phyloP scores from a whole-genome alignment of 768 basidiomycete genomes.

The Xerocomus brunneocitrinus region DNA sequence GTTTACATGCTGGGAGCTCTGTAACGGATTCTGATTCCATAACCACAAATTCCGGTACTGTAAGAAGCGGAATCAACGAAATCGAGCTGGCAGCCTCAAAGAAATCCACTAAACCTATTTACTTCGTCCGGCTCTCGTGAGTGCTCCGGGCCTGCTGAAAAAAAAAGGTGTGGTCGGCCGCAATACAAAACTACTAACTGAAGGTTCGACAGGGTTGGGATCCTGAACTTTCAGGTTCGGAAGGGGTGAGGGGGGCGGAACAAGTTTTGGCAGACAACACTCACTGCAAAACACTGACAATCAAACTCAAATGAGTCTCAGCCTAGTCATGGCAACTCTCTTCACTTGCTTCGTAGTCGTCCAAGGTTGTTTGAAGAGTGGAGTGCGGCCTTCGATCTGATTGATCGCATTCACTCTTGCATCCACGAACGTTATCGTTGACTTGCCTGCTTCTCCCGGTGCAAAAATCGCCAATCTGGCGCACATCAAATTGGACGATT shows the following conservation, averaged over 20 bases:
- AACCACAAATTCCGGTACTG: neutral
- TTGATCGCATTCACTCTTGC: neutral
- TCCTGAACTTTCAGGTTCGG: no score
- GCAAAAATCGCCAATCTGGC: neutral
- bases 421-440: neutral
- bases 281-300: neutral
- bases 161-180: neutral
- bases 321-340: neutral
- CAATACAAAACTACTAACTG: no score
- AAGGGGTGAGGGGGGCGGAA: no score
- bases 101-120: neutral
- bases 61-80: neutral
- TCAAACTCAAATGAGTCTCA: neutral
- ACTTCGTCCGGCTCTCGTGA: no score
- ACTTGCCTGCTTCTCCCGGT: neutral
- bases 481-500: neutral
- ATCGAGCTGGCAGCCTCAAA: neutral
- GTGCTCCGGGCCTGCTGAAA: neutral
- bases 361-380: neutral
- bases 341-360: neutral
- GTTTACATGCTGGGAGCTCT: conserved; percentile 1
- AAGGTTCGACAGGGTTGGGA: no score
- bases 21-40: conserved; percentile 2
- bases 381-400: neutral
- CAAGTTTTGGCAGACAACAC: neutral